Conservation (phyloP, 306 rosid species). For the Gynostemma pentaphyllum region DNA sequence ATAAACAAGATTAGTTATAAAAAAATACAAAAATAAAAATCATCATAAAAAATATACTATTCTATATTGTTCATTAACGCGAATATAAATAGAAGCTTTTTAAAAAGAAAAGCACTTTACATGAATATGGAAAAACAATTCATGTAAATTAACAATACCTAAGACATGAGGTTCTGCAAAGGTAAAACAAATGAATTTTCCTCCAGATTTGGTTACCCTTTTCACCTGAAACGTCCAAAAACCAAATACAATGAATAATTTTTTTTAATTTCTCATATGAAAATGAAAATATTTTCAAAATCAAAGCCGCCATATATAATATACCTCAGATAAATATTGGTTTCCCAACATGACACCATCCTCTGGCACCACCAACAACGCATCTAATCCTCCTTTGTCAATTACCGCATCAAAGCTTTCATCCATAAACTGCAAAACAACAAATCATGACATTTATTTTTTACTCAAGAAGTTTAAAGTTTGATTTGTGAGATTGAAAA, state of each 20-base stretch:
- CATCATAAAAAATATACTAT: no score
- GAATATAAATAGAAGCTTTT: no score
- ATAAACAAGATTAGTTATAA: no score
- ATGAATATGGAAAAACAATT: background rate
- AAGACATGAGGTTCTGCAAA: conserved; percentile 54
- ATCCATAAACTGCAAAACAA: conserved; percentile 38
- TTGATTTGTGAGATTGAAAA: background rate
- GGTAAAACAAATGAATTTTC: conserved; percentile 79
- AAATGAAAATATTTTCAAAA: no score
- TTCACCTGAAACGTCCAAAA: no score
- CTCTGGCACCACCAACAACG: conserved; percentile 81
- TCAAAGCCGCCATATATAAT: no score
- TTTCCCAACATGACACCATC: conserved; percentile 57
- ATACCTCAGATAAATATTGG: conserved; percentile 77
- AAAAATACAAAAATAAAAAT: no score
- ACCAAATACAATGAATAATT: no score
- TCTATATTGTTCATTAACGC: no score
- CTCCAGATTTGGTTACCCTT: conserved; percentile 49
- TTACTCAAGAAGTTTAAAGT: background rate
- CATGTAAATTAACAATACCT: background rate
- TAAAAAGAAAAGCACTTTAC: background rate
- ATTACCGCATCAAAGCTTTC: conserved; percentile 40
- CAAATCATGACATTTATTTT: no score
- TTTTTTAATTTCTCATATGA: no score
- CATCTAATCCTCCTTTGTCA: conserved; percentile 94